Percentiles rank a stretch among this genome's conserved stretches.
phyloP scores from a whole-genome alignment of 2,329 filamentous ascomycete genomes.

The Stachybotrys elegans region DNA sequence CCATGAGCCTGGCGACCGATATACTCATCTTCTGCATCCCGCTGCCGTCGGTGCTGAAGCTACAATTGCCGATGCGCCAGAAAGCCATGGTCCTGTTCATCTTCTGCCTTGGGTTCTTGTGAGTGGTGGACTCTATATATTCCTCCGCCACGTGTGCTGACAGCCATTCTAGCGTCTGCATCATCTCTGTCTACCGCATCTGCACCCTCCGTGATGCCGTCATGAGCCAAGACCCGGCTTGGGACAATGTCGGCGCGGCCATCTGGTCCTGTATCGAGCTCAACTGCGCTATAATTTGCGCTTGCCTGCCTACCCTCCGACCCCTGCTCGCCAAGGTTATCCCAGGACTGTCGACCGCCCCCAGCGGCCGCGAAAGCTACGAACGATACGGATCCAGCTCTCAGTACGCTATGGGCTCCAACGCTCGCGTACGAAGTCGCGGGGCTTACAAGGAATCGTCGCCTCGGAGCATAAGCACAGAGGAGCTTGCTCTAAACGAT shows the following conservation, averaged over 20 bases:
- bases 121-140: constrained; percentile 11
- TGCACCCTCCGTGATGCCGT: constrained; percentile 22
- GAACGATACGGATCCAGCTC: constrained; percentile 12
- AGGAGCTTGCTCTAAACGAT: constrained; percentile 17
- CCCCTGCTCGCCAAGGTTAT: constrained; percentile 19
- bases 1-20: constrained; percentile 20
- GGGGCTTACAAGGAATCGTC: constrained; percentile 8
- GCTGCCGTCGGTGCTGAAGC: constrained; percentile 17
- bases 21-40: constrained; percentile 22
- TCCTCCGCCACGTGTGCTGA: neutral
- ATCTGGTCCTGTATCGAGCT: constrained; percentile 26
- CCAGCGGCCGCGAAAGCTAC: constrained; percentile 11
- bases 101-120: constrained; percentile 27
- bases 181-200: constrained; percentile 26
- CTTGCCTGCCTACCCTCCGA: constrained; percentile 22
- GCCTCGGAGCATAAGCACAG: constrained; percentile 14
- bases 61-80: constrained; percentile 18
- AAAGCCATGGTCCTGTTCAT: constrained; percentile 21
- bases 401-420: constrained; percentile 2
- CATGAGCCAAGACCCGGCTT: constrained; percentile 20
- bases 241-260: constrained; percentile 23
- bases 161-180: constrained; percentile 18
- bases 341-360: constrained; percentile 14
- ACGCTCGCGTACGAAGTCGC: constrained; percentile 5
- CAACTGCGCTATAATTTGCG: constrained; percentile 22